Evolutionary conservation across 257 asterid species (phyloP), one percentile per base, ranked within the genome.

Genomic region (Gardenia jasminoides): DNA sequence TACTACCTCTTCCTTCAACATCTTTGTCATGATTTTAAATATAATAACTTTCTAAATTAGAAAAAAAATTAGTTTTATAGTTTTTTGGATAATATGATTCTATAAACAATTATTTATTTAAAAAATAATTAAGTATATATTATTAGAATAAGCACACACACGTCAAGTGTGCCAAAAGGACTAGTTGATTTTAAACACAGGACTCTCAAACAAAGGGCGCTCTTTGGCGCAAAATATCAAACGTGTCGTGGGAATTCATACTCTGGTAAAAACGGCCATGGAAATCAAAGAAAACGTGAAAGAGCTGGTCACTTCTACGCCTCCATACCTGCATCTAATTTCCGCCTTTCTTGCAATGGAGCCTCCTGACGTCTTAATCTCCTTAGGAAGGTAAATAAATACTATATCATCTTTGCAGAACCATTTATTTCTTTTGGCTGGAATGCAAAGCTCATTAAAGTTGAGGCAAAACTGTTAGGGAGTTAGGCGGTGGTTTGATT

Each of bases 311-410:
- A 30, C 66, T 50, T 80, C 88, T 13, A 74, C 58, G 76, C 79
- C 85, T 69, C 72, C 88, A 17, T 79, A 80, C 84, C 82, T 84
- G 50, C 86, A 86, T 73, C 84, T 92, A 85, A 74, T 92, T 61
- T 89, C 89, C 73, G 93, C 99, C 31, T 93, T 93, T 79, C 84
- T 86, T 24, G 91, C 97, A 46, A 83, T 90, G 94, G 98, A 95
- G 77, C 88, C 90, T n/a, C 90, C 97, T 44, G 86, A 86, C 20
- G 85, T 86, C 79, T 85, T 91, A 28, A 76, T 95, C 84, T 88
- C 97, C 62, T 86, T 89, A 79, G 98, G 97, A 77, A 93, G 96
- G 97, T 93, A 41, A n/a, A 36, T 5, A 36, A 36, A 36, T 36
- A 5, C 41, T 36, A 36, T 36, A 36, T 36, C 41, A 36, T 36